These are phyloP conservation scores for Alternaria sp. DNA, from an alignment of 2,329 filamentous ascomycete species.

Conservation along the genomic window DNA sequence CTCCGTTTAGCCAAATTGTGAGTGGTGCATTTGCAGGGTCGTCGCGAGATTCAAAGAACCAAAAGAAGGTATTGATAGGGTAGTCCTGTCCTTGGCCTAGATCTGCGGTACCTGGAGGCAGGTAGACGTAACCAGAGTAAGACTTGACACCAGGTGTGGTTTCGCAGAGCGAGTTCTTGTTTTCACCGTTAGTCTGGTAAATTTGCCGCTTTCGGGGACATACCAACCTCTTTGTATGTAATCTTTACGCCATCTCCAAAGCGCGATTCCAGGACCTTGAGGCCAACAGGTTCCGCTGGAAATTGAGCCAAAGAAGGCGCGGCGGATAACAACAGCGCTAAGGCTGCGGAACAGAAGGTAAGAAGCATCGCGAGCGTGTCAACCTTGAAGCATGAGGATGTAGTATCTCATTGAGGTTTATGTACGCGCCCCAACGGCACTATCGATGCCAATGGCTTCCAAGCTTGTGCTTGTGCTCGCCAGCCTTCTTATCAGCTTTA, in stretches of 20 bases:
- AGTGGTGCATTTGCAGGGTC: conserved; percentile 61
- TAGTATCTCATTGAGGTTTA: neutral
- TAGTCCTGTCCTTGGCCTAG: conserved; percentile 33
- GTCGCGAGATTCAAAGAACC: conserved; percentile 63
- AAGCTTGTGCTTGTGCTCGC: conserved; percentile 5
- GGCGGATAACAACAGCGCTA: conserved; percentile 19
- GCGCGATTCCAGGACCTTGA: conserved; percentile 29
- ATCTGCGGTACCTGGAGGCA: conserved; percentile 30
- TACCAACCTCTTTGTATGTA: conserved; percentile 37
- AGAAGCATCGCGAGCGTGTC: conserved; percentile 15
- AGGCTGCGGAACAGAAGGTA: conserved; percentile 5
- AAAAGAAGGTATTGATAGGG: conserved; percentile 47
- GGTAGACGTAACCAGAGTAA: conserved; percentile 60
- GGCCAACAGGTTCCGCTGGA: conserved; percentile 21
- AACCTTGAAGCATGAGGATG: neutral
- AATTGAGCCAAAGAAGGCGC: conserved; percentile 24
- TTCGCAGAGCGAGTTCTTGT: conserved; percentile 60
- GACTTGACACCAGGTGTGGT: conserved; percentile 62
- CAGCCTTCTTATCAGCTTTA: conserved; percentile 6
- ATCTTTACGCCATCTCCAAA: conserved; percentile 37
- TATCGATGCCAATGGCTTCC: conserved; percentile 9
- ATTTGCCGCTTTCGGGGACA: neutral
- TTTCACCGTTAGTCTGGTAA: neutral
- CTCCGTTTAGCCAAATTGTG: conserved; percentile 61
- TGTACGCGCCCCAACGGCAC: conserved; percentile 3